These are phyloP conservation scores for Aspergillus bertholletiae DNA, from an alignment of 495 filamentous ascomycete genomes.

Conservation along the genomic window DNA sequence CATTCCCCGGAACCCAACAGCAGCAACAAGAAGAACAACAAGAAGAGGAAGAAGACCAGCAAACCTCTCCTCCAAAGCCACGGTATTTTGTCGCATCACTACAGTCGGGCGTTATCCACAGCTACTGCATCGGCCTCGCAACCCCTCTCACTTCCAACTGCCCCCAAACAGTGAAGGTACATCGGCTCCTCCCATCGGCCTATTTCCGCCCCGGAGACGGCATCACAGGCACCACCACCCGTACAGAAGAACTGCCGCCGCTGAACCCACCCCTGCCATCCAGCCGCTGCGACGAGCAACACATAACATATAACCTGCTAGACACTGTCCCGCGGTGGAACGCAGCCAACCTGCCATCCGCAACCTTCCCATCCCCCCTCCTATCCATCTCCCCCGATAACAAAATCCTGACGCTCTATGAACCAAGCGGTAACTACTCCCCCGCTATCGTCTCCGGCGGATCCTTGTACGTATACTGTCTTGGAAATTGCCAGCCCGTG, in stretches of 20 bases:
- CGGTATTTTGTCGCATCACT: conserved; percentile 17
- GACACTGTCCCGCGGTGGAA: conserved; percentile 7
- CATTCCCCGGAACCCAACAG: conserved; percentile 2
- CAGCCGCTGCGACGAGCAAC: background rate
- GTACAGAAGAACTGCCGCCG: background rate
- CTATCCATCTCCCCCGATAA: conserved; percentile 13
- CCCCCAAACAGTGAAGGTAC: conserved; percentile 4
- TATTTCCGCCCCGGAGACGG: conserved; percentile 6
- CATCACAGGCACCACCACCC: conserved; percentile 3
- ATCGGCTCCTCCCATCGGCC: conserved; percentile 13
- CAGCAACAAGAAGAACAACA: background rate
- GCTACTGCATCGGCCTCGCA: conserved; percentile 16
- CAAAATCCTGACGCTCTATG: conserved; percentile 14
- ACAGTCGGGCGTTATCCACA: conserved; percentile 2
- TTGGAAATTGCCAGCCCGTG: background rate
- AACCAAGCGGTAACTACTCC: conserved; percentile 12
- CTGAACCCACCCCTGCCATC: background rate
- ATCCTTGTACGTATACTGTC: conserved; percentile 13
- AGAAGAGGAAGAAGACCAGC: background rate
- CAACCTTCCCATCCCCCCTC: conserved; percentile 15
- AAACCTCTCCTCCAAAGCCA: background rate
- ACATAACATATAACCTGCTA: conserved; percentile 6
- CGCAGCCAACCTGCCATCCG: conserved; percentile 15
- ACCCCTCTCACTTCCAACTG: background rate
- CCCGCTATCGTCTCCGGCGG: conserved; percentile 11